Evolutionary conservation across 2,329 filamentous ascomycete species (phyloP), one percentile per base, ranked within the genome.

Genomic region (Pseudogymnoascus verrucosus): DNA sequence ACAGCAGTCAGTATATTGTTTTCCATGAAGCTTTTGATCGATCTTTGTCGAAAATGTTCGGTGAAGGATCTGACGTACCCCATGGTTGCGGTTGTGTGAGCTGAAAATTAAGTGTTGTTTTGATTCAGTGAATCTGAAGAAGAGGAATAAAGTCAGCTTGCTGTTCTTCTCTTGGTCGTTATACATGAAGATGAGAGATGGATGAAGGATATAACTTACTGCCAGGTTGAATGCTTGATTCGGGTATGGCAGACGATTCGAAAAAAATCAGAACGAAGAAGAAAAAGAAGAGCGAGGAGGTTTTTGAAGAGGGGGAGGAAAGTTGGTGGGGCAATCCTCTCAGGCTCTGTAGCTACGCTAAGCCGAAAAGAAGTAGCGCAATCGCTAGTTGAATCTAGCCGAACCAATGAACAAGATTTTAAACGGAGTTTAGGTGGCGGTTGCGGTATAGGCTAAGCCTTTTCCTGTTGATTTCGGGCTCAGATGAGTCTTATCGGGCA

Each of bases 81-180:
- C 72, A 74, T 74, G 67, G 67, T 74, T 64, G 69, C 71, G 69
- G 72, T 71, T 61, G 26, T 61, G 59, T 61, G 34, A 40, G 59
- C 26, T 61, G 59, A 26, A 61, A 61, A 42, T 61, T 40, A 57
- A 57, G 51, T 57, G 59, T 42, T 37, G 59, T 61, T 37, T 61
- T 37, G 6, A 39, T 61, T 61, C 39, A 61, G 10, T 39, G 59
- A 42, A 61, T 61, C 59, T 61, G 34, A 39, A 40, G 34, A 40
- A 26, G 59, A 61, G n/a, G 59, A 31, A 11, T 10, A 39, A 61
- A 39, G 34, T 61, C 34, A 61, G 34, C 34, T 31, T 61, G 59
- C 6, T 61, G 12, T 61, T 61, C 59, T 61, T 26, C 34, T 61
- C 34, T 26, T 26, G 59, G 40, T 39, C 0, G 59, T n/a, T 26